Percentiles rank a stretch among this genome's conserved stretches.
These are phyloP conservation scores for Mycosphaerella sp. DNA, from an alignment of 2,329 filamentous ascomycete species.

Conservation along the genomic window DNA sequence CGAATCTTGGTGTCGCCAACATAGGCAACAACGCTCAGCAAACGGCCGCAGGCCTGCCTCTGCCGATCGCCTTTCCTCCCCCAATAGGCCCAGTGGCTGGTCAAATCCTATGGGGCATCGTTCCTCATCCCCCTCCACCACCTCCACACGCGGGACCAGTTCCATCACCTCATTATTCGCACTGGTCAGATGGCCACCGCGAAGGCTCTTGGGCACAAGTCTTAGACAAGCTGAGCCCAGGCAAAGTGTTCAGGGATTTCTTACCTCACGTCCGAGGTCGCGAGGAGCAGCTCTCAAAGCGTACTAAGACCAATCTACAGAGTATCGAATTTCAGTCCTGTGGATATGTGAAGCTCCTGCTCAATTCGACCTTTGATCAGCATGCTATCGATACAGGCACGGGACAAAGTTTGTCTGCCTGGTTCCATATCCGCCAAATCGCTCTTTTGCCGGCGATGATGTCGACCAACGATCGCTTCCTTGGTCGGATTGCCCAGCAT, in stretches of 20 bases:
- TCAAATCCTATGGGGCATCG: no score
- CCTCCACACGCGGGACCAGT: neutral
- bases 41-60: neutral
- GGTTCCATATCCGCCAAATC: constrained; percentile 30
- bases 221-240: constrained; percentile 47
- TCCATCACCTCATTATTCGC: constrained; percentile 20
- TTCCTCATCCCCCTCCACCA: no score
- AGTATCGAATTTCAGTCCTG: constrained; percentile 53
- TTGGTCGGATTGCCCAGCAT: constrained; percentile 38
- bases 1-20: neutral
- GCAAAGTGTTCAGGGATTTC: constrained; percentile 40
- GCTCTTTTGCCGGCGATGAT: constrained; percentile 36
- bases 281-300: constrained; percentile 22
- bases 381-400: constrained; percentile 27
- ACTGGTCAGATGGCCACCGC: constrained; percentile 35
- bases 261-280: constrained; percentile 31
- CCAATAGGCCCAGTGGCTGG: neutral
- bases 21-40: neutral
- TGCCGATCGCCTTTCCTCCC: neutral
- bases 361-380: constrained; percentile 32
- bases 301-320: constrained; percentile 33
- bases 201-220: constrained; percentile 46
- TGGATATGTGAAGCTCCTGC: constrained; percentile 49
- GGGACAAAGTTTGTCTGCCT: constrained; percentile 17
- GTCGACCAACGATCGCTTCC: constrained; percentile 31